Conservation (phyloP, 805 yeast genomes). For the Cyberlindnera maclurae region DNA sequence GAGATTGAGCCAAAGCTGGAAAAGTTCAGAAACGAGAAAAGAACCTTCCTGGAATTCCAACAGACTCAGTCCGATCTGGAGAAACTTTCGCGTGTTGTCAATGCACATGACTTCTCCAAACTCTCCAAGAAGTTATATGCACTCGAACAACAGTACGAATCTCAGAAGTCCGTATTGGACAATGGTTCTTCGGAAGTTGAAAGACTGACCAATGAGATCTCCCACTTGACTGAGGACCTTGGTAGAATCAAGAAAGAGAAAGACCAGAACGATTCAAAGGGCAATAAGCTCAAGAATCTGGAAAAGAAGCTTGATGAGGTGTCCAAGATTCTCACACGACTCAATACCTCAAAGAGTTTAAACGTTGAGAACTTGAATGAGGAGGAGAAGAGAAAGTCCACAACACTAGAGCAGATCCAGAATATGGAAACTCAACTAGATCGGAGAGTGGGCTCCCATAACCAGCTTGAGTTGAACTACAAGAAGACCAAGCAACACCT, state of each 20-base stretch:
- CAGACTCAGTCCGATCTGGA: conserved; percentile 78
- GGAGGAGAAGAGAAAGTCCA: conserved; percentile 33
- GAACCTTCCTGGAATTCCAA: conserved; percentile 79
- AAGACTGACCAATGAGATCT: conserved; percentile 47
- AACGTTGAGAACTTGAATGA: conserved; percentile 51
- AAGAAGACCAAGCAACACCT: conserved; percentile 37
- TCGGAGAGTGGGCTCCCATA: conserved; percentile 31
- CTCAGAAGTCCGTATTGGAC: conserved; percentile 33
- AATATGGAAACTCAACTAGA: conserved; percentile 29
- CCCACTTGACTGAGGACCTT: conserved; percentile 53
- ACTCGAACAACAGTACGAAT: conserved; percentile 36
- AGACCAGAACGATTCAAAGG: conserved; percentile 52
- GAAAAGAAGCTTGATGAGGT: conserved; percentile 51
- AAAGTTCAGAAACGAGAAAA: conserved; percentile 71
- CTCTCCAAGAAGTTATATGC: conserved; percentile 35
- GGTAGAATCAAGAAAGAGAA: conserved; percentile 43
- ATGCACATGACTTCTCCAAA: conserved; percentile 62
- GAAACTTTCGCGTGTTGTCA: conserved; percentile 61
- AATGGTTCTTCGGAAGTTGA: conserved; percentile 38
- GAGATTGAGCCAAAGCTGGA: conserved; percentile 92
- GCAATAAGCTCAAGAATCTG: conserved; percentile 50
- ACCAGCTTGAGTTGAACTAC: conserved; percentile 38
- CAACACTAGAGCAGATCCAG: conserved; percentile 28
- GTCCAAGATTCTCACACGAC: conserved; percentile 59
- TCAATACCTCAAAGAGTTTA: conserved; percentile 57